Evolutionary conservation across 352 stramenopile genomes (phyloP).

Genomic region (Plasmopara viticola): DNA sequence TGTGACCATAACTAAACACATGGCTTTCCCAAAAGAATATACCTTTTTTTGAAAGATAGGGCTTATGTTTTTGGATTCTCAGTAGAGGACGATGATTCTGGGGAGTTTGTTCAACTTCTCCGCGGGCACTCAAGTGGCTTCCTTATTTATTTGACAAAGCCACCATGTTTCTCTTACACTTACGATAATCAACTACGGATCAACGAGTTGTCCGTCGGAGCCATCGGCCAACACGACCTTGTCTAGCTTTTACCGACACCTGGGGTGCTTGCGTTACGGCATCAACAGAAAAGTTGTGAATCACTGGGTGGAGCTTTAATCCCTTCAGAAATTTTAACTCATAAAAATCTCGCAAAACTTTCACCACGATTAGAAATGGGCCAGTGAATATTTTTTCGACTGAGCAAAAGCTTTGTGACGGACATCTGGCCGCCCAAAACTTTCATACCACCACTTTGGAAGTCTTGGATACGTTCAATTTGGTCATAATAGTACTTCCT

Average conservation of each 20-base stretch:
- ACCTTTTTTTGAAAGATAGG: too few relatives aligned
- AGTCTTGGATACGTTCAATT: conserved; percentile 5
- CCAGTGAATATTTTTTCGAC: neutral
- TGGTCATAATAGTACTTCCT: conserved; percentile 12
- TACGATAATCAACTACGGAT: conserved; percentile 10
- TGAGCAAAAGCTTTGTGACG: neutral
- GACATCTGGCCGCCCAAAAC: neutral
- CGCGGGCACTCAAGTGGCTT: conserved; percentile 9
- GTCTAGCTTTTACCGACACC: neutral
- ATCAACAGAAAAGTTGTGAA: conserved; percentile 3
- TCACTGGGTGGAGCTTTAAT: conserved; percentile 3
- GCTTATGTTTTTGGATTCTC: conserved; percentile 5
- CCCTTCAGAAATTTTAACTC: neutral
- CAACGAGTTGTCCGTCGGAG: conserved; percentile 3
- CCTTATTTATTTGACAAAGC: conserved; percentile 6
- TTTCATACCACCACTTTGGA: neutral
- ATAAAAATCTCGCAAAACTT: neutral
- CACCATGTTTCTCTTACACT: conserved; percentile 8
- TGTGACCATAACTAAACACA: too few relatives aligned
- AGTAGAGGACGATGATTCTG: conserved; percentile 7
- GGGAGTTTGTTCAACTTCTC: conserved; percentile 12
- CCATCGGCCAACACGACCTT: conserved; percentile 1
- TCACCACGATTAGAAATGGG: neutral
- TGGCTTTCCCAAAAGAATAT: too few relatives aligned
- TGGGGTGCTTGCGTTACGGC: neutral